A percentile compares a stretch with the other conserved stretches of the same genome.
Conservation (phyloP, 352 stramenopile genomes). For the Pythium sp. region DNA sequence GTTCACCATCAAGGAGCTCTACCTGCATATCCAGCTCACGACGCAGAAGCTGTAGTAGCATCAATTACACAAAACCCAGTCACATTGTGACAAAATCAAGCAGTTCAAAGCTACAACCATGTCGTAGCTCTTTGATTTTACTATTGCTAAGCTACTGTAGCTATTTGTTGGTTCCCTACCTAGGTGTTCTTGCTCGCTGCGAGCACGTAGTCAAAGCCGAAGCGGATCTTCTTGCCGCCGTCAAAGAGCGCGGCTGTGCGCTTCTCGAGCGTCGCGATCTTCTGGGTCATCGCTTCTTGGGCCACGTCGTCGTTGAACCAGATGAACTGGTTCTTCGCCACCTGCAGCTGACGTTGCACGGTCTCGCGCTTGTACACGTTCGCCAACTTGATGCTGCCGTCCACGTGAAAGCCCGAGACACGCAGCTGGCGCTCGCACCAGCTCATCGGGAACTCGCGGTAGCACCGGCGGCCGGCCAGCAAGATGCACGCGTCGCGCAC, state of each 20-base stretch:
- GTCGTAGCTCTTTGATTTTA: not conserved
- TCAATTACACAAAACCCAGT: not conserved
- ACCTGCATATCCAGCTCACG: conserved; percentile 48
- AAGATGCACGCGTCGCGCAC: conserved; percentile 89
- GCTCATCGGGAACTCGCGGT: conserved; percentile 88
- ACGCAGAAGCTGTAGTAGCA: conserved; percentile 20
- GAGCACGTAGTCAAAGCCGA: conserved; percentile 92
- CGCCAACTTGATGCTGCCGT: conserved; percentile 58
- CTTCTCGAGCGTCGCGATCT: conserved; percentile 16
- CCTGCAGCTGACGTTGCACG: conserved; percentile 88
- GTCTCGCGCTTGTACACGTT: conserved; percentile 88
- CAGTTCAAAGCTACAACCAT: not conserved
- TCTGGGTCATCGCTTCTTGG: conserved; percentile 14
- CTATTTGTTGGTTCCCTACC: not conserved
- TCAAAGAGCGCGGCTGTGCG: conserved; percentile 48
- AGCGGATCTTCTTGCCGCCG: conserved; percentile 37
- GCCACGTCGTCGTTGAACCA: conserved; percentile 19
- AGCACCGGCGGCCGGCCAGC: conserved; percentile 83
- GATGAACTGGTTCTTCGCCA: conserved; percentile 78
- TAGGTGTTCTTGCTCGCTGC: conserved; percentile 30
- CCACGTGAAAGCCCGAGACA: conserved; percentile 46
- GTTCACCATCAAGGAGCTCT: conserved; percentile 75
- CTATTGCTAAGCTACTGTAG: not conserved
- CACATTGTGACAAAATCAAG: not conserved
- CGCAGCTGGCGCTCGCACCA: conserved; percentile 84